Conservation (phyloP, 495 filamentous ascomycete species). For the Penicilliopsis zonata region DNA sequence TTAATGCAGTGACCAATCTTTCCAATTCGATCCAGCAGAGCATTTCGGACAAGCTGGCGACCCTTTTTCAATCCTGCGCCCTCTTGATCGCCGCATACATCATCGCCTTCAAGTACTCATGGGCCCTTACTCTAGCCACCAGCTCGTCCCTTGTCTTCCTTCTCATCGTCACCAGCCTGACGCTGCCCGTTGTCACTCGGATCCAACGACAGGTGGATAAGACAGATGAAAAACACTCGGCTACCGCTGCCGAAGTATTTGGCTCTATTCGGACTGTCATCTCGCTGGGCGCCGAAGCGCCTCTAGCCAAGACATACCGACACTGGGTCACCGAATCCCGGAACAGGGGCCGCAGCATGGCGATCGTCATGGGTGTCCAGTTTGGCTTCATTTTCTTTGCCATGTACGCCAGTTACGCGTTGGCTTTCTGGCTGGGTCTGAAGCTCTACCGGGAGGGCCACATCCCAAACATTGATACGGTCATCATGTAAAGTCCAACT, state of each 20-base stretch:
- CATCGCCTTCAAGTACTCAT: constrained; percentile 37
- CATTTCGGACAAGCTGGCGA: constrained; percentile 46
- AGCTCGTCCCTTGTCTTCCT: constrained; percentile 29
- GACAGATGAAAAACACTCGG: constrained; percentile 20
- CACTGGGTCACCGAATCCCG: constrained; percentile 46
- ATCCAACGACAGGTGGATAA: constrained; percentile 14
- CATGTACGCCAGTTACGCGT: constrained; percentile 32
- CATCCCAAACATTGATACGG: constrained; percentile 29
- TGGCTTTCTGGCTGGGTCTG: constrained; percentile 42
- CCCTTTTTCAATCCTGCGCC: constrained; percentile 34
- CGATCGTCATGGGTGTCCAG: constrained; percentile 11
- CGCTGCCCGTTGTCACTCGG: constrained; percentile 31
- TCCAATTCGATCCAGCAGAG: constrained; percentile 55
- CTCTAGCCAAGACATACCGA: constrained; percentile 24
- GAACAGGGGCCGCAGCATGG: constrained; percentile 31
- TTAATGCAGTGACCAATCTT: constrained; percentile 49
- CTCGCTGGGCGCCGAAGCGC: constrained; percentile 35
- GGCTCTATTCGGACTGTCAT: constrained; percentile 38
- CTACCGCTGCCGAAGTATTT: constrained; percentile 37
- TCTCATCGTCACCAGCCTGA: constrained; percentile 13
- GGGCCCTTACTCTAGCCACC: constrained; percentile 34
- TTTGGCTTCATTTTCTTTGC: constrained; percentile 15
- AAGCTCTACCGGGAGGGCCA: constrained; percentile 23
- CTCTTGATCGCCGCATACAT: constrained; percentile 39
- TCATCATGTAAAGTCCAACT: constrained; percentile 23